Base-by-base conservation (phyloP, 1,139 yeast species). In the Saccharomyces hybrid region DNA sequence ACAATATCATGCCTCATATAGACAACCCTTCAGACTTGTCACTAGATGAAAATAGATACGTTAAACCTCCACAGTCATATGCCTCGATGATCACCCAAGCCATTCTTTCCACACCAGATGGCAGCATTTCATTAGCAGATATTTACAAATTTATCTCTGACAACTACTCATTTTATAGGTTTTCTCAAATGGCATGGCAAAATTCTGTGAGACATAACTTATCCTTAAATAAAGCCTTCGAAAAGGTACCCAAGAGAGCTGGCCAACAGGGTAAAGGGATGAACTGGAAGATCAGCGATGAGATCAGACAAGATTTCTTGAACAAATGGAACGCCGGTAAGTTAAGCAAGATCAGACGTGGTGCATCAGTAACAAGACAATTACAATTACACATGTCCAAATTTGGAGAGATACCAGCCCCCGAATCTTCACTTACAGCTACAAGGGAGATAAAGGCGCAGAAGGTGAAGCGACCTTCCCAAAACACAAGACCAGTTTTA, bases 71-170 rank as follows among this genome's bases (percentile, higher is more conserved):
- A 1, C 90, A 84, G 67, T 86, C 96, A 21, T 93, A 95, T 69
- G 98, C 98, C 0, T 90, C 98, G 1, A 88, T 95, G 96, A 93
- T 93, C 62, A 88, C 99, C 1, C 97, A 91, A 71, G 97, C 98
- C 0, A 93, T 95, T 34, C 74, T 95, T 62, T 87, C 96, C 1
- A 86, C 88, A 56, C 80, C 81, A 0, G 95, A 89, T 53, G 96
- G 96, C 51, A 88, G 86, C 49, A 77, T 91, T 78, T 86, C 97
- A 4, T 74, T 93, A 60, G 80, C 95, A 1, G 97, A 90, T 64
- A 93, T 93, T 54, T 93, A 95, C 71, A 84, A 83, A 61, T 93
- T 96, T 91, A 91, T 93, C 53, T 74, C 91, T 8, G 72, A 80
- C 32, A 89, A 86, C 68, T 93, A 89, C 71, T 91, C 97, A 49